A percentile compares a stretch with the other conserved stretches of the same genome.
Evolutionary conservation across 2,329 filamentous ascomycete species (phyloP).

Genomic region (Penicillium concentricum): DNA sequence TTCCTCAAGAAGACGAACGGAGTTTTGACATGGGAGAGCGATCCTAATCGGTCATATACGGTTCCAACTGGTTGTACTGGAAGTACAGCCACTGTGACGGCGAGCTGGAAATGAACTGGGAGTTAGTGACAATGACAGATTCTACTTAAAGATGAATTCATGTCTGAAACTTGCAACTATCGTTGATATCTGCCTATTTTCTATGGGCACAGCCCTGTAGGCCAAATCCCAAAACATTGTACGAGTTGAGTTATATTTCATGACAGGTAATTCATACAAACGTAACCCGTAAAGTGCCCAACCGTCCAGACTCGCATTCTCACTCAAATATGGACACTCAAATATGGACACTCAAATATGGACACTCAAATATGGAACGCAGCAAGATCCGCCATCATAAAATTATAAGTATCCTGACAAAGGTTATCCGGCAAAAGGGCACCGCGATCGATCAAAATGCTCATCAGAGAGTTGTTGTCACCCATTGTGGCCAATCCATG

Average conservation of each 20-base stretch:
- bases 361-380: constrained; percentile 27
- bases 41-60: constrained; percentile 47
- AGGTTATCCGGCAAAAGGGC: constrained; percentile 51
- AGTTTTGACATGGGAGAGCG: constrained; percentile 59
- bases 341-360: too few relatives aligned
- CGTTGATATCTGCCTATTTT: background rate
- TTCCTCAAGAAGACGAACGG: constrained; percentile 61
- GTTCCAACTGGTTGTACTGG: constrained; percentile 40
- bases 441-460: constrained; percentile 44
- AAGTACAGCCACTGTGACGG: constrained; percentile 34
- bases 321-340: constrained; percentile 28
- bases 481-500: constrained; percentile 58
- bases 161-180: background rate
- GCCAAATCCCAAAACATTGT: background rate
- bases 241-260: background rate
- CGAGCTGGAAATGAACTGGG: constrained; percentile 38
- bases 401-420: constrained; percentile 45
- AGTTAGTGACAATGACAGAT: background rate
- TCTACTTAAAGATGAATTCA: background rate
- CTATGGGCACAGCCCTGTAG: background rate
- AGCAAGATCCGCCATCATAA: constrained; percentile 31
- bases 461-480: constrained; percentile 50
- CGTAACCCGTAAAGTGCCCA: background rate
- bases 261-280: background rate
- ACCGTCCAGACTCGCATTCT: too few relatives aligned